Base-by-base conservation (phyloP, 768 basidiomycete genomes). In the Pleurotus tuber-regium region DNA sequence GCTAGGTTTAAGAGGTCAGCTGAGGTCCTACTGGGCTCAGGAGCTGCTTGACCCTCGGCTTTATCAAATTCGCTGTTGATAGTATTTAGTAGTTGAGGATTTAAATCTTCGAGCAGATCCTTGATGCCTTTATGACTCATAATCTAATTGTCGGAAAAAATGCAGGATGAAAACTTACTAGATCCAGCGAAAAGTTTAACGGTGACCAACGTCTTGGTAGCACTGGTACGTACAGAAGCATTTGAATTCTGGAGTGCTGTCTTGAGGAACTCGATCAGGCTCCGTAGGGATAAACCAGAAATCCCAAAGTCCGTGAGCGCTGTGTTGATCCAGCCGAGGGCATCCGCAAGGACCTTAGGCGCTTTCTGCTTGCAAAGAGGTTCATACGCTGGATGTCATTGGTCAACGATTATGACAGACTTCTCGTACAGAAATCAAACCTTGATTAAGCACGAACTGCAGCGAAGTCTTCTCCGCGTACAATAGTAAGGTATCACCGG, bases 281-380 rank as follows among this genome's bases (percentile, higher is more conserved):
- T 80, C 49, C 92, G 80, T 26, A 98, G 75, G 4, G 89, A 83
- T 26, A 99, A 63, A 3, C 95, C 95, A 21, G 82, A 78, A 54
- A 94, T 89, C 33, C 97, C 97, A 64, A 99, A 99, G 51, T 98
- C 97, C 14, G 74, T 75, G 26, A 99, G 69, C 6, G 89, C 87
- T 28, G 83, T 79, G 53, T 93, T 92, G 52, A 97, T 80, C 94
- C 96, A 98, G 21, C 76, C 70, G 41, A 95, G 68, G 2, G 94
- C 86, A 64, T 99, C 97, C 0, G 94, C 92, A 28, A 98, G 78
- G 36, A 93, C 92, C 69, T 98, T 99, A 0, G 97, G 96, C 2
- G 97, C 96, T 65, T 99, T 99, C 65, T 94, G 93, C 68, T 95
- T 97, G 24, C 82, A 81, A 61, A 99, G 71, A 0, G 96, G 89